Conservation (phyloP, 2,329 filamentous ascomycete species). For the Alternaria triticimaculans region DNA sequence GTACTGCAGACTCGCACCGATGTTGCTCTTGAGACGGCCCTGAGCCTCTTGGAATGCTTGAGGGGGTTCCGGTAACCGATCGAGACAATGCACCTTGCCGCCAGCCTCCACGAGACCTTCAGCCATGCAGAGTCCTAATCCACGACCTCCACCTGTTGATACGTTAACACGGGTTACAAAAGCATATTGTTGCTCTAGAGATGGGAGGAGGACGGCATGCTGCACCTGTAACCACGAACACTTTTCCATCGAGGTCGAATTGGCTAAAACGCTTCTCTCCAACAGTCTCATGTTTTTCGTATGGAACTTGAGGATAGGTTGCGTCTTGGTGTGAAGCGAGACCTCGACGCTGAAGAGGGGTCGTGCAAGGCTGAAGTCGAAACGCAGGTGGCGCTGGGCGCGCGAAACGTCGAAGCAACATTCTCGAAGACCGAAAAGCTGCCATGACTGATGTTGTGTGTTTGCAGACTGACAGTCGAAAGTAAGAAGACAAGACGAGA, state of each 20-base stretch:
- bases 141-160: constrained; percentile 68
- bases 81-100: constrained; percentile 72
- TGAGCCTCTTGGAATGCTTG: constrained; percentile 69
- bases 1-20: constrained; percentile 72
- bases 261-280: constrained; percentile 27
- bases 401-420: constrained; percentile 11
- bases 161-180: constrained; percentile 40
- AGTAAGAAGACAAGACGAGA: neutral
- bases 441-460: constrained; percentile 7
- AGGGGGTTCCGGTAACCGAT: constrained; percentile 63
- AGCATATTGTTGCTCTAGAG: neutral
- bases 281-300: constrained; percentile 25
- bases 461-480: neutral
- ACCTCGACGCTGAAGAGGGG: constrained; percentile 10
- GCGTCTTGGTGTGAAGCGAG: constrained; percentile 16
- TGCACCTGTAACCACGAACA: constrained; percentile 64
- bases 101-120: constrained; percentile 78
- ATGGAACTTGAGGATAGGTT: constrained; percentile 22
- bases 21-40: constrained; percentile 64
- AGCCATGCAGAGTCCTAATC: constrained; percentile 73
- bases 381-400: constrained; percentile 6
- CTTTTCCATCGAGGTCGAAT: constrained; percentile 41
- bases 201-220: constrained; percentile 68
- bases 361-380: constrained; percentile 6
- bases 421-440: constrained; percentile 14